Base-by-base conservation (phyloP, 2,329 filamentous ascomycete species). In the Blastomyces silverae region DNA sequence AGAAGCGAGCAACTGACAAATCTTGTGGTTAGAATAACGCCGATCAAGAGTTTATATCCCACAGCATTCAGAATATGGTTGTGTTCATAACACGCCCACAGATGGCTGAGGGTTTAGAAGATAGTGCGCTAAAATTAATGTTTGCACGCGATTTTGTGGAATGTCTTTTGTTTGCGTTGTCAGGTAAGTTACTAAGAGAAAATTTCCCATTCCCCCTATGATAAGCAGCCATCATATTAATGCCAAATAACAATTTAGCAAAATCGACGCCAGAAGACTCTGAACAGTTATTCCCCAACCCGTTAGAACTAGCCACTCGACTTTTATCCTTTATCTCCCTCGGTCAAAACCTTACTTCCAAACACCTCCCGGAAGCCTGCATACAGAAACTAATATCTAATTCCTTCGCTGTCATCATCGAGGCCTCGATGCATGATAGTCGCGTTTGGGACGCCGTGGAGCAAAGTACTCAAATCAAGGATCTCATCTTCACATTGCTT, bases 1-100 rank as follows among this genome's bases (percentile, higher is more conserved):
- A 39, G 53, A 57, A n/a, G 42, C 11, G n/a, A 15, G 31, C 39
- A n/a, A 42, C 37, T 59, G 37, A 59, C 56, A 44, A 58, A n/a
- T 59, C 20, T n/a, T 55, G 65, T 70, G 17, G 20, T 25, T 53
- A 76, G 71, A 66, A 72, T 17, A 71, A 72, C 7, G 73, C 75
- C 20, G 73, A 76, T 48, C 71, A 73, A 63, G 67, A 67, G n/a
- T 78, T 79, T 61, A 71, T 79, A 15, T 71, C 70, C 55, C 79
- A 79, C 64, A 78, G 76, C 66, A 75, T 88, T 64, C 78, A 77
- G 7, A 78, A 89, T 37, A 76, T 89, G 28, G 82, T 87, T 42
- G 78, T 82, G 22, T 86, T 87, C 7, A 81, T 91, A 61, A 85
- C 83, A 15, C 83, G 87, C 65, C 77, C 81, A 31, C 78, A 83